Base-by-base conservation (phyloP, 2,329 filamentous ascomycete species). In the Aureobasidium mangrovei region DNA sequence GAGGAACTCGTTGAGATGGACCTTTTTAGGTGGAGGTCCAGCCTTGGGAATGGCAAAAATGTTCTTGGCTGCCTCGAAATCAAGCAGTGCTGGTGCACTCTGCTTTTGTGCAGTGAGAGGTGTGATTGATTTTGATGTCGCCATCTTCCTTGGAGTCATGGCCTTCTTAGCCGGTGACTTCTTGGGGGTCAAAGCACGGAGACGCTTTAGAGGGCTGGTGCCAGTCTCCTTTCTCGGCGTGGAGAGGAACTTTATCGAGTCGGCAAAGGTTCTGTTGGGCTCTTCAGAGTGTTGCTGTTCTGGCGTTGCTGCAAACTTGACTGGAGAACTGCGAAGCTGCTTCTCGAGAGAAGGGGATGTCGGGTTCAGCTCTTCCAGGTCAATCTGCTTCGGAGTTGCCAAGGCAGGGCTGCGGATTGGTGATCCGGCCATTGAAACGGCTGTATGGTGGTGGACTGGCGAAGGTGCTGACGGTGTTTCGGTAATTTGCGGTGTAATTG, bases 1-100 rank as follows among this genome's bases (percentile, higher is more conserved):
- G 42, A 98, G 74, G 70, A 98, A 98, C 52, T 95, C 87, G 62
- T 95, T 89, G 3, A 98, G 76, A 43, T 91, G 86, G 1, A 69
- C 62, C 27, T 69, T 66, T 46, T 68, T 61, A 35, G 58, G 56
- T 10, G 60, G 53, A 27, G 59, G 42, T 6, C 44, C 60, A 35
- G 53, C 32, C 12, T 52, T 52, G 9, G 57, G 36, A 12, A 45
- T 28, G 9, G 46, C 47, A 38, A 56, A 56, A 2, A 67, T 36
- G 31, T 67, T 65, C 38, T 66, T 61, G 31, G 59, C 61, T 9
- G 67, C 58, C 33, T 63, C 35, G 9, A 47, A 36, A 9, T 44
- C 53, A 4, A 44, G 41, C 12, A 54, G 36, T 7, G 38, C 40
- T 4, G 64, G 63, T 24, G 64, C 65, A 9, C 56, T 61, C 3